phyloP scores from a whole-genome alignment of 768 basidiomycete genomes.

The Trametes coccinea region DNA sequence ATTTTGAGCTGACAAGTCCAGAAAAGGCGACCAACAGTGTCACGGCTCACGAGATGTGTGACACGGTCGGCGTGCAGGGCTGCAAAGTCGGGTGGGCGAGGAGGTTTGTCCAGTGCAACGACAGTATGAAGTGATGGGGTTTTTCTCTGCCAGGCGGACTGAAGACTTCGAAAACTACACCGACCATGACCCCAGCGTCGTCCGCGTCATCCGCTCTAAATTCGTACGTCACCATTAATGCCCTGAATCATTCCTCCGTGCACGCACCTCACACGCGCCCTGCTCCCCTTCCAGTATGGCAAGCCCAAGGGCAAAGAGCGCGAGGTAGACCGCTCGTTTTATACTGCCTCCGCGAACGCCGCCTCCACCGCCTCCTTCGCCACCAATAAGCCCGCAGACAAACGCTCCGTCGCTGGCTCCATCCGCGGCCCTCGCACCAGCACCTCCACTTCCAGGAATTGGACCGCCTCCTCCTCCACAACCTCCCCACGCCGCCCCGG shows the following conservation, averaged over 20 bases:
- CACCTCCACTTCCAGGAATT: constrained; percentile 23
- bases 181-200: constrained; percentile 26
- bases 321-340: constrained; percentile 24
- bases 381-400: constrained; percentile 24
- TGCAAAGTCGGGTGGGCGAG: no score
- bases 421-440: constrained; percentile 15
- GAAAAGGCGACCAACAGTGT: background rate
- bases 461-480: constrained; percentile 18
- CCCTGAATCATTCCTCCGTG: constrained; percentile 4
- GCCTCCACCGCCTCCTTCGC: constrained; percentile 20
- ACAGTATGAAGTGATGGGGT: constrained; percentile 40
- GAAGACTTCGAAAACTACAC: constrained; percentile 27
- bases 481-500: constrained; percentile 16
- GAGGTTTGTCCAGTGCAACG: background rate
- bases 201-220: constrained; percentile 39
- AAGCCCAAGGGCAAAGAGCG: constrained; percentile 35
- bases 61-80: background rate
- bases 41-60: background rate
- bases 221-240: constrained; percentile 34
- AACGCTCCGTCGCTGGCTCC: constrained; percentile 24
- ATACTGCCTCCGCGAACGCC: constrained; percentile 21
- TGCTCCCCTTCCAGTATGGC: constrained; percentile 29
- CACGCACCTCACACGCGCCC: constrained; percentile 11
- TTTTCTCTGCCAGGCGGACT: constrained; percentile 41
- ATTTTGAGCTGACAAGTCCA: background rate